Evolutionary conservation across 192 early-diverging fungal species (phyloP).

Genomic region (Phycomyces nitens): DNA sequence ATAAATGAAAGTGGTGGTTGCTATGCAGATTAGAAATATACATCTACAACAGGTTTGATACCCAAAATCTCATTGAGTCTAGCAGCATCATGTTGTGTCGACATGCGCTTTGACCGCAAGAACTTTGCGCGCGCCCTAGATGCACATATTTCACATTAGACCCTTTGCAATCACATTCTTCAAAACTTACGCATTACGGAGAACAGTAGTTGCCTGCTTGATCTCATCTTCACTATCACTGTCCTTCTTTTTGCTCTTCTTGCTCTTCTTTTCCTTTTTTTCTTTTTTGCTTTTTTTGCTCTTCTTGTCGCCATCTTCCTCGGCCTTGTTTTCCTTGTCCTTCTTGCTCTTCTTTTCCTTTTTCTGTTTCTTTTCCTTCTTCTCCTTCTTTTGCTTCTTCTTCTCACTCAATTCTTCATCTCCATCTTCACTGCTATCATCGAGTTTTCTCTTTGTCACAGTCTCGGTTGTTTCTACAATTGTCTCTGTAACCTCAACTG

Average conservation of each 20-base stretch:
- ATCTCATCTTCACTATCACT: constrained; percentile 18
- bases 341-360: constrained; percentile 39
- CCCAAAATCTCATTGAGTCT: constrained; percentile 54
- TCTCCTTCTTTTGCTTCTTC: constrained; percentile 24
- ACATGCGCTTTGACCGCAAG: constrained; percentile 44
- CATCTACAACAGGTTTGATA: constrained; percentile 35
- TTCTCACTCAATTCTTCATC: constrained; percentile 36
- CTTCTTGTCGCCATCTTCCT: constrained; percentile 33
- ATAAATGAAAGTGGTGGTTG: background rate
- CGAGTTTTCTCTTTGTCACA: constrained; percentile 27
- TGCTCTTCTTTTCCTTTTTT: constrained; percentile 34
- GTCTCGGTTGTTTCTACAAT: constrained; percentile 36
- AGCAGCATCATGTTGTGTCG: constrained; percentile 37
- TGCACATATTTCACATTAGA: background rate
- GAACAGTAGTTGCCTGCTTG: constrained; percentile 26
- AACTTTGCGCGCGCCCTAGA: constrained; percentile 45
- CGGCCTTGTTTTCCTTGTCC: constrained; percentile 45
- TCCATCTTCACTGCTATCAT: constrained; percentile 30
- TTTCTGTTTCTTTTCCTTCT: constrained; percentile 14
- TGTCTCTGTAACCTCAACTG: constrained; percentile 28
- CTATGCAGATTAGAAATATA: background rate
- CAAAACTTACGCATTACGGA: constrained; percentile 49
- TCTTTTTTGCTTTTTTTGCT: constrained; percentile 28
- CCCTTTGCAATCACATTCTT: background rate
- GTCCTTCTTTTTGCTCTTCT: constrained; percentile 31